These are phyloP conservation scores for Auxenochlorella pyrenoidosa DNA, from an alignment of 139 green algal genomes.

Conservation along the genomic window DNA sequence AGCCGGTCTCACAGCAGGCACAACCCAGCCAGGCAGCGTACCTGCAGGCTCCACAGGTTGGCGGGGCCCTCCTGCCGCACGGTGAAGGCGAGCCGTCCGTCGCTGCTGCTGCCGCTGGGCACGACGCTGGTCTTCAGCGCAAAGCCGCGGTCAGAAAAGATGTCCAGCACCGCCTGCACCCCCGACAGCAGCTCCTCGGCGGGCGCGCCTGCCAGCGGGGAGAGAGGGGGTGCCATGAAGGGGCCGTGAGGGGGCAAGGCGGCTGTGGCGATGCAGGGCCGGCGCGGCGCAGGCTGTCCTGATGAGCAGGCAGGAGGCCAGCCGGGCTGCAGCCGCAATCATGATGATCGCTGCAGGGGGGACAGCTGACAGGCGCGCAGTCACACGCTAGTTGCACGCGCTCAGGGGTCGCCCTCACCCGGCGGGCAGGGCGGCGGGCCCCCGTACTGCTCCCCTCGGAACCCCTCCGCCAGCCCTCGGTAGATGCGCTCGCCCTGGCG, in stretches of 20 bases:
- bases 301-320: too few species aligned
- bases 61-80: conserved; percentile 65
- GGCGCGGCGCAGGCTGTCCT: too few species aligned
- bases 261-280: too few species aligned
- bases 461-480: conserved; percentile 69
- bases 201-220: not conserved
- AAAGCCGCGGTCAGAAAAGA: conserved; percentile 73
- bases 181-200: conserved; percentile 41
- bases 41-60: conserved; percentile 74
- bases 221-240: not conserved
- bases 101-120: conserved; percentile 4
- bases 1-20: too few species aligned
- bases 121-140: conserved; percentile 45
- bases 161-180: conserved; percentile 58
- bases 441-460: conserved; percentile 64
- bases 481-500: conserved; percentile 72
- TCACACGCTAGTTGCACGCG: not conserved
- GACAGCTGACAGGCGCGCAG: not conserved
- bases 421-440: conserved; percentile 2
- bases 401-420: not conserved
- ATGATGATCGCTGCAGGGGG: too few species aligned
- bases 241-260: not conserved
- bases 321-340: too few species aligned
- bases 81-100: conserved; percentile 51
- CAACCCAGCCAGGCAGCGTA: too few species aligned